Conservation (phyloP, 805 yeast species). For the Kazachstania africana region DNA sequence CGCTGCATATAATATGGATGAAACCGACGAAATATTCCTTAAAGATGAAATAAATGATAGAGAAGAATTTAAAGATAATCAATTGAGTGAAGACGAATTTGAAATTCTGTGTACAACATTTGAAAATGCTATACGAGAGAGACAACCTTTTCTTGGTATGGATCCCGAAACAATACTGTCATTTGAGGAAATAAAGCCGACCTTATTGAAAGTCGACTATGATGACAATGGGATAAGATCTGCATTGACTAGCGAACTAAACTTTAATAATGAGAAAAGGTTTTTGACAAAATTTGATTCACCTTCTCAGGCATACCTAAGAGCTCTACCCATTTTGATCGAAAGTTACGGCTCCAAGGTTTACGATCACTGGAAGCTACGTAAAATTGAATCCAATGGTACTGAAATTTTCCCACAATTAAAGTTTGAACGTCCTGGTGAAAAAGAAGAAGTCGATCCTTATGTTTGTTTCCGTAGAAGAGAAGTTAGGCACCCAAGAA, state of each 20-base stretch:
- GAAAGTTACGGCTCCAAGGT: conserved; percentile 52
- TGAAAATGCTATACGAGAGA: conserved; percentile 62
- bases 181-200: conserved; percentile 54
- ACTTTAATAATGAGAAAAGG: conserved; percentile 31
- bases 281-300: conserved; percentile 46
- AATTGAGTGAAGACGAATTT: conserved; percentile 72
- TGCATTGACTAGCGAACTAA: conserved; percentile 42
- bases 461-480: conserved; percentile 92
- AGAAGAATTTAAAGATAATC: conserved; percentile 7
- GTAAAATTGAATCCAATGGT: conserved; percentile 65
- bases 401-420: conserved; percentile 60
- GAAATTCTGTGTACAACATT: conserved; percentile 65
- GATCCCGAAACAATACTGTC: conserved; percentile 70
- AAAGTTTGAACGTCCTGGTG: conserved; percentile 76
- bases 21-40: conserved; percentile 65
- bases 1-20: conserved; percentile 81
- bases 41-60: conserved; percentile 7
- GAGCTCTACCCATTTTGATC: conserved; percentile 39
- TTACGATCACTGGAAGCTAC: conserved; percentile 69
- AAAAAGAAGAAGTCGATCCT: conserved; percentile 89
- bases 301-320: conserved; percentile 25
- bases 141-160: conserved; percentile 79
- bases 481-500: conserved; percentile 89
- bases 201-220: conserved; percentile 32
- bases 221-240: conserved; percentile 44